Base-by-base conservation (phyloP, 2,329 filamentous ascomycete species). In the Lecanicillium sp. region DNA sequence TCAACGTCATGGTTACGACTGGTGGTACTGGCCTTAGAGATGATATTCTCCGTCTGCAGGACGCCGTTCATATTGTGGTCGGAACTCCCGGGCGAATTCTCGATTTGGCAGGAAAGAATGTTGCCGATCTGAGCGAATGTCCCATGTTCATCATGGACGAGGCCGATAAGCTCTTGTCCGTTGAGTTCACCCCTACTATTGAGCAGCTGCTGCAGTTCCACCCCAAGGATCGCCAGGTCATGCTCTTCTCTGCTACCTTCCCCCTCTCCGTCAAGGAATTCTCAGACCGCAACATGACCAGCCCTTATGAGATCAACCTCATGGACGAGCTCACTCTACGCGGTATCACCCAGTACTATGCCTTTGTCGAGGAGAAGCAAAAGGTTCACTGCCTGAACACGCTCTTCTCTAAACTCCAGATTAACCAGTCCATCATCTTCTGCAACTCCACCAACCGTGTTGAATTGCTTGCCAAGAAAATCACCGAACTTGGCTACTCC, bases 351-450 rank as follows among this genome's bases (percentile, higher is more conserved):
- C 92, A 98, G 59, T 98, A 96, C 68, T 98, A 98, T 57, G 92
- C 92, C 30, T 98, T 96, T 51, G 94, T 98, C 37, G 92, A 98
- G 64, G 92, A 98, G 67, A 95, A 95, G 68, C 87, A 95, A 60
- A 98, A 98, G 68, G 92, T 98, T 15, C 94, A 98, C 67, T 98
- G 92, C 62, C 69, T 98, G 48, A 98, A 98, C 70, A 98, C 92
- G 1, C 81, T 98, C 47, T 98, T 98, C 71, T 95, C 89, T 51
- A 95, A 95, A 65, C 79, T 98, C 13, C 90, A 98, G 65, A 98
- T 98, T 68, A 98, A 98, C 67, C 92, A 98, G 70, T 98, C 94
- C 46, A 98, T 98, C 68, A 98, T 98, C 60, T 98, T 98, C 70
- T 98, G 92, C 69, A 98, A 98, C 66, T 98, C 92, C 29, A 98